These are phyloP conservation scores for Pseudogymnoascus sp. DNA, from an alignment of 2,329 filamentous ascomycete species.

Conservation along the genomic window DNA sequence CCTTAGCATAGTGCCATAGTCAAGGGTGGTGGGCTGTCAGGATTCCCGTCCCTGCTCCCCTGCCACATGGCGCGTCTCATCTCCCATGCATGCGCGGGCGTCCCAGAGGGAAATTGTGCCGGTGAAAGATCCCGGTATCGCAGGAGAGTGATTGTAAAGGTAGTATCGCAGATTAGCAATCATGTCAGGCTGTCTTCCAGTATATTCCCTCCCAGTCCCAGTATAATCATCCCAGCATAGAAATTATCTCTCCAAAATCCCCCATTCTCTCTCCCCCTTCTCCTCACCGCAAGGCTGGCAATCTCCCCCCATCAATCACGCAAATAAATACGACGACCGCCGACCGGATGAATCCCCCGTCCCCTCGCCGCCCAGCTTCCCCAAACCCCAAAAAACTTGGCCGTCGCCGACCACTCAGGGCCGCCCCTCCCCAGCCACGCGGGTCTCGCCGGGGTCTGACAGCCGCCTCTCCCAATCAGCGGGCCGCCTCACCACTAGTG, in stretches of 20 bases:
- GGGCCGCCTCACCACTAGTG: background rate
- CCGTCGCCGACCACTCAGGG: background rate
- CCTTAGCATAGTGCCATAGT: background rate
- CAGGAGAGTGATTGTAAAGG: background rate
- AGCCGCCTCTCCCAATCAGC: background rate
- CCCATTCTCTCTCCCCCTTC: background rate
- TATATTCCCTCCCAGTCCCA: background rate
- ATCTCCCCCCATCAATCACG: background rate
- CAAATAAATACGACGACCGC: background rate
- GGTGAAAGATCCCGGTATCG: background rate
- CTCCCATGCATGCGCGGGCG: background rate
- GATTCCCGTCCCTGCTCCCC: background rate
- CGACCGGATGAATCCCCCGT: background rate
- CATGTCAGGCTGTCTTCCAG: background rate
- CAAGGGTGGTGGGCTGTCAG: background rate
- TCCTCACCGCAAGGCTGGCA: background rate
- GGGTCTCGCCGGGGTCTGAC: background rate
- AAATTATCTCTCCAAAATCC: background rate
- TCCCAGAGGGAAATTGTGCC: background rate
- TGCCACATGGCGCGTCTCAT: constrained; percentile 6
- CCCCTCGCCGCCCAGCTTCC: background rate
- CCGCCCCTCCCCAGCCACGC: background rate
- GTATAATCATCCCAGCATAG: too few species aligned
- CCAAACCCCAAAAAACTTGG: background rate
- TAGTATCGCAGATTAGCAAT: background rate